Evolutionary conservation across 2,329 filamentous ascomycete genomes (phyloP).

Genomic region (Rhexocercosporidium sp.): DNA sequence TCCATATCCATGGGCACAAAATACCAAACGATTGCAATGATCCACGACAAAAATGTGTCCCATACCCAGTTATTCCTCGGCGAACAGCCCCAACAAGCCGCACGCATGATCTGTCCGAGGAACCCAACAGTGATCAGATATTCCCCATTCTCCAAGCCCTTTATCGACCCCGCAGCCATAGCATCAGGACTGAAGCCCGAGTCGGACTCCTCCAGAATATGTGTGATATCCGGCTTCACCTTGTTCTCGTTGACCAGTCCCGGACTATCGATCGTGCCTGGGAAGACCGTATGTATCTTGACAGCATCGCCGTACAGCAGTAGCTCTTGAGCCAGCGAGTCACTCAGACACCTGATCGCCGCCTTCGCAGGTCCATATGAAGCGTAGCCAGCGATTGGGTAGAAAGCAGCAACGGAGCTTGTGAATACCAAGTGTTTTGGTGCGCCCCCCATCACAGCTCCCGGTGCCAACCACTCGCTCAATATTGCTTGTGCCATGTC

Average conservation of each 20-base stretch:
- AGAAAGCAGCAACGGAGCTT: conserved; percentile 75
- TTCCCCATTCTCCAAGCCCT: conserved; percentile 78
- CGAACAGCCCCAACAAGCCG: conserved; percentile 58
- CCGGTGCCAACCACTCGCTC: conserved; percentile 70
- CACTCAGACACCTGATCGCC: conserved; percentile 81
- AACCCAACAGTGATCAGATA: conserved; percentile 80
- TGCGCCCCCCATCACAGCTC: conserved; percentile 50
- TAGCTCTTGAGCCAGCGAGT: conserved; percentile 83
- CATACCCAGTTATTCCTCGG: conserved; percentile 63
- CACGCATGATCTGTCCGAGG: conserved; percentile 75
- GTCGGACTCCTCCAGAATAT: conserved; percentile 81
- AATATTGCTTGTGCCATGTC: conserved; percentile 86
- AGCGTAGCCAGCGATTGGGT: conserved; percentile 79
- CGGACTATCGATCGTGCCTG: conserved; percentile 80
- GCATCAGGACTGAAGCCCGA: conserved; percentile 77
- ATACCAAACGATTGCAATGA: conserved; percentile 60
- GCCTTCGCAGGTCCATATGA: conserved; percentile 86
- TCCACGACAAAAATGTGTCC: conserved; percentile 61
- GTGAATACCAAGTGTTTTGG: conserved; percentile 88
- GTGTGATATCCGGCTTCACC: conserved; percentile 81
- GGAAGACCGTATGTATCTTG: conserved; percentile 80
- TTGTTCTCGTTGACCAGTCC: conserved; percentile 78
- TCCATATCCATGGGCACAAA: conserved; percentile 63
- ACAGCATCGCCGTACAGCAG: conserved; percentile 85
- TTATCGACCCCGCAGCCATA: conserved; percentile 73